Percentiles rank a stretch among this genome's conserved stretches.
Evolutionary conservation across 2,329 filamentous ascomycete species (phyloP).

Genomic region (Monosporascus sp.): DNA sequence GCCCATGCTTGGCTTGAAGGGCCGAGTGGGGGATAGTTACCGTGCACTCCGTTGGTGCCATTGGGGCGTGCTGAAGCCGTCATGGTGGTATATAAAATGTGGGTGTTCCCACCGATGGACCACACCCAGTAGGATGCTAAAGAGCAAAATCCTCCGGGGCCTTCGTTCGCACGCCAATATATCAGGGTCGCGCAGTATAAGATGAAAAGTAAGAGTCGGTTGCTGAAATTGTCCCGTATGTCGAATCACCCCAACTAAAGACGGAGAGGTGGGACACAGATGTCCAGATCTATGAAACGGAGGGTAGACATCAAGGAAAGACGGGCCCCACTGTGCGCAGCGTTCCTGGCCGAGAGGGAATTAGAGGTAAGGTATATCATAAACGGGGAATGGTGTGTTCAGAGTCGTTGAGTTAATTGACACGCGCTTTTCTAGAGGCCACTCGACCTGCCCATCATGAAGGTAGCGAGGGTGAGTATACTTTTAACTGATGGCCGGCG

Average conservation of each 20-base stretch:
- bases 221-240: not conserved
- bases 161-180: not conserved
- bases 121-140: not conserved
- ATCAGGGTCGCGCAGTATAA: not conserved
- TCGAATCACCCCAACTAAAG: not conserved
- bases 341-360: not conserved
- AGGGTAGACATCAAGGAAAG: not conserved
- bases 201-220: not conserved
- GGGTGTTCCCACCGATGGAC: not conserved
- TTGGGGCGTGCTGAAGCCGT: constrained; percentile 18
- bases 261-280: not conserved
- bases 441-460: not conserved
- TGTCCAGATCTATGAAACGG: not conserved
- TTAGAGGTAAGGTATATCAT: not conserved
- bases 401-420: not conserved
- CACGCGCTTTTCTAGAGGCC: not conserved
- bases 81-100: constrained; percentile 12
- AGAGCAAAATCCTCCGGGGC: not conserved
- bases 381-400: not conserved
- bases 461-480: not conserved
- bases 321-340: not conserved
- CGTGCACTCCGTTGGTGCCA: constrained; percentile 20
- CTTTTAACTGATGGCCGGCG: not conserved
- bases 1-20: not conserved
- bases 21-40: constrained; percentile 13